Conservation (phyloP, 495 filamentous ascomycete species). For the Viridothelium virens region DNA sequence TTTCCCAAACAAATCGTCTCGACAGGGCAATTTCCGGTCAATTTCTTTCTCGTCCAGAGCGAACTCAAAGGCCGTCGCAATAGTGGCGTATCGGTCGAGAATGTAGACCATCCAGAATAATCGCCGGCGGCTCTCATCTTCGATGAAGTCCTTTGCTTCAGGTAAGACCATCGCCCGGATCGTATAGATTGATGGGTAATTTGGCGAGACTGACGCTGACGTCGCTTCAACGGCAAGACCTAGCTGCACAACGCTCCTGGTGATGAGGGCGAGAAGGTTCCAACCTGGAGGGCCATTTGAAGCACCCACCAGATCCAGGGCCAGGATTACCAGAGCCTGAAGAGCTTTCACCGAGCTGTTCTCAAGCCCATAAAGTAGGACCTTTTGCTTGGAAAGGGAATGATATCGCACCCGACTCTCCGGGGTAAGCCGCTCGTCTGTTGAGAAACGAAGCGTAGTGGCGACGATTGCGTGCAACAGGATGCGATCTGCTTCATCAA, state of each 20-base stretch:
- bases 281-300: slow-evolving; percentile 80
- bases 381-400: slow-evolving; percentile 72
- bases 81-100: slow-evolving; percentile 78
- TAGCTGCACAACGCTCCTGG: slow-evolving; percentile 74
- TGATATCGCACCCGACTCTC: slow-evolving; percentile 65
- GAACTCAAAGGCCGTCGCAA: slow-evolving; percentile 85
- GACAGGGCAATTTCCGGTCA: slow-evolving; percentile 75
- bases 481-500: slow-evolving; percentile 74
- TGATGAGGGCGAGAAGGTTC: slow-evolving; percentile 82
- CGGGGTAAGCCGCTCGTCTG: slow-evolving; percentile 61
- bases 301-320: slow-evolving; percentile 67
- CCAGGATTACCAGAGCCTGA: slow-evolving; percentile 76
- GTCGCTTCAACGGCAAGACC: slow-evolving; percentile 73
- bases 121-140: slow-evolving; percentile 73
- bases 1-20: slow-evolving; percentile 74
- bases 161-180: slow-evolving; percentile 72
- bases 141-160: slow-evolving; percentile 74
- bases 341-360: slow-evolving; percentile 81
- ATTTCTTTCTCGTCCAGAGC: slow-evolving; percentile 81
- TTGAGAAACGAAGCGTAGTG: slow-evolving; percentile 74
- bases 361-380: slow-evolving; percentile 75
- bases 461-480: slow-evolving; percentile 81
- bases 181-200: slow-evolving; percentile 77
- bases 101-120: slow-evolving; percentile 93
- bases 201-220: slow-evolving; percentile 62